Percentiles rank a stretch among this genome's conserved stretches.
phyloP scores from a whole-genome alignment of 2,329 filamentous ascomycete species.

The Sporothrix globosa region DNA sequence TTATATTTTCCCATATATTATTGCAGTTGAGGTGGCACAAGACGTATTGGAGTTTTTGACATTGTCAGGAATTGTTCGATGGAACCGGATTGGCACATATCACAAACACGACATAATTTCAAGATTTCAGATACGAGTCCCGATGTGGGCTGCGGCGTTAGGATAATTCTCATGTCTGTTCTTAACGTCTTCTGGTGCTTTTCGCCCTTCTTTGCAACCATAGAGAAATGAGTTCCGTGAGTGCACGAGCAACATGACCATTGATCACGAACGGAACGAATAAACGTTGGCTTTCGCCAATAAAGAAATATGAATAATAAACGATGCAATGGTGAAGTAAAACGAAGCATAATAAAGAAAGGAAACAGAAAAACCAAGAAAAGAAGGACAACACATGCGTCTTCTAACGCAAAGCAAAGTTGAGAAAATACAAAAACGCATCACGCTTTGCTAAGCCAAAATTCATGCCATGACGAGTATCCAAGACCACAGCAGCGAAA shows the following conservation, averaged over 20 bases:
- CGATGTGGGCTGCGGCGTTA: too few relatives aligned
- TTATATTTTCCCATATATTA: not conserved
- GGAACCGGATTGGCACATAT: not conserved
- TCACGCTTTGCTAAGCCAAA: slow-evolving; percentile 6
- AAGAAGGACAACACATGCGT: not conserved
- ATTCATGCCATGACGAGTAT: not conserved
- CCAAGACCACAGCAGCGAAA: not conserved
- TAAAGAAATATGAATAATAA: too few relatives aligned
- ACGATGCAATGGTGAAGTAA: not conserved
- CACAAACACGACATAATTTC: too few relatives aligned
- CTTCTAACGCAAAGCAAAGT: not conserved
- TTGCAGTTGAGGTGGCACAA: not conserved
- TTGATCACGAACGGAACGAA: not conserved
- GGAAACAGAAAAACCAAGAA: slow-evolving; percentile 36
- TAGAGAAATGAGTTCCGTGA: not conserved
- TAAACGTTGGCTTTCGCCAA: not conserved
- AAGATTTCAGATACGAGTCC: too few relatives aligned
- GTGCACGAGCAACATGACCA: not conserved
- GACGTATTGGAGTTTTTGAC: not conserved
- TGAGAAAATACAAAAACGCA: slow-evolving; percentile 36
- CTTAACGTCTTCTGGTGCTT: too few relatives aligned
- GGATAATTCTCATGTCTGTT: too few relatives aligned
- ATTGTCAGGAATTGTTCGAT: not conserved
- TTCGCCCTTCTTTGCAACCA: too few relatives aligned
- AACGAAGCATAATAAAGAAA: not conserved